A percentile compares a stretch with the other conserved stretches of the same genome.
phyloP scores from a whole-genome alignment of 1,139 yeast genomes.

The Arxiozyma slooffiae region DNA sequence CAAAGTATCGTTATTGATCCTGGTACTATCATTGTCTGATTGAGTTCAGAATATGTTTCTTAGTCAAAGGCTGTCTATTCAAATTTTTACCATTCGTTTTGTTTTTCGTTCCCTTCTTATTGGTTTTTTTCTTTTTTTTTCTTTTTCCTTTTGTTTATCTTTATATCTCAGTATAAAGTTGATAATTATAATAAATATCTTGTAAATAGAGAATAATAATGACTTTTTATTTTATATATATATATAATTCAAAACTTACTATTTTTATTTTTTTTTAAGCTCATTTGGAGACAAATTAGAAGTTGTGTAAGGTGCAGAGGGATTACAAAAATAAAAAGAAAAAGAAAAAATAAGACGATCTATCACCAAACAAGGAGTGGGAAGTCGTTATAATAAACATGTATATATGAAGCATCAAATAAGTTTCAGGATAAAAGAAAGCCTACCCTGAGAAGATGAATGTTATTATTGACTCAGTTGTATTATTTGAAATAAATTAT shows the following conservation, averaged over 20 bases:
- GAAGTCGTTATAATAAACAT: no score
- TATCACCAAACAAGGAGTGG: no score
- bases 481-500: conserved; percentile 2
- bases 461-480: background rate
- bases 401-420: no score
- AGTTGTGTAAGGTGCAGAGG: no score
- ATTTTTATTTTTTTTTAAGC: background rate
- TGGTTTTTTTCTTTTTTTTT: background rate
- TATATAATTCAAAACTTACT: conserved; percentile 4
- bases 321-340: no score
- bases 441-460: background rate
- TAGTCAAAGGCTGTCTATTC: background rate
- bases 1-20: conserved; percentile 32
- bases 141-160: background rate
- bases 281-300: background rate
- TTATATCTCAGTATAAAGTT: background rate
- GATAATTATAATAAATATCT: background rate
- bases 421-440: background rate
- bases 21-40: conserved; percentile 36
- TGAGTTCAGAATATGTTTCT: no score
- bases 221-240: conserved; percentile 3
- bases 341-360: no score
- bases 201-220: background rate
- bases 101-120: background rate
- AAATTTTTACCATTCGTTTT: background rate